Conservation (phyloP, 345 rosid species). For the Physaria fendleri region DNA sequence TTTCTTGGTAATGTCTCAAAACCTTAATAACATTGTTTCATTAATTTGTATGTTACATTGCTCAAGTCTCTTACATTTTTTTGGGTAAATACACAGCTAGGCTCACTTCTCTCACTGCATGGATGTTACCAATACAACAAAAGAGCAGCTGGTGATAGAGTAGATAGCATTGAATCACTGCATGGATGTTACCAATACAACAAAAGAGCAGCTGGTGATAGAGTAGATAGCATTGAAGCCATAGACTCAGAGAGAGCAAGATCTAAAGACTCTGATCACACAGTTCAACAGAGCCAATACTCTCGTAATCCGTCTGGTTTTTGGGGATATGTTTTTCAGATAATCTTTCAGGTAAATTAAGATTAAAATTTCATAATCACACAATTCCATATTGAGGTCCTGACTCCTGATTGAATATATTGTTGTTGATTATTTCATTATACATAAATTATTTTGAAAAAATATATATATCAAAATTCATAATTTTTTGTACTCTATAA, state of each 20-base stretch:
- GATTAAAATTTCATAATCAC: neutral
- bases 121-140: too few relatives aligned
- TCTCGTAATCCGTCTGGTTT: slow-evolving; percentile 50
- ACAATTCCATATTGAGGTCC: neutral
- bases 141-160: too few relatives aligned
- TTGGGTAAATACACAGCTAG: slow-evolving; percentile 64
- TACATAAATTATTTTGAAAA: too few relatives aligned
- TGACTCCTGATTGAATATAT: too few relatives aligned
- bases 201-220: slow-evolving; percentile 56
- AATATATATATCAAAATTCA: too few relatives aligned
- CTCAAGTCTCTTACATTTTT: slow-evolving; percentile 18
- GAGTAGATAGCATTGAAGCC: slow-evolving; percentile 52
- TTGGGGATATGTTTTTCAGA: slow-evolving; percentile 64
- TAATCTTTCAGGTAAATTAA: slow-evolving; percentile 75
- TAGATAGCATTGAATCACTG: too few relatives aligned
- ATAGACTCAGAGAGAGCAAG: slow-evolving; percentile 65
- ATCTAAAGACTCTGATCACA: slow-evolving; percentile 32
- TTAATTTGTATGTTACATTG: neutral
- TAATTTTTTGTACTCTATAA: too few relatives aligned
- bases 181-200: slow-evolving; percentile 71
- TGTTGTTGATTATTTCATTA: too few relatives aligned
- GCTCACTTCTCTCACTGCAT: slow-evolving; percentile 63
- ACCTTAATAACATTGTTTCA: neutral
- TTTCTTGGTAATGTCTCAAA: slow-evolving; percentile 58
- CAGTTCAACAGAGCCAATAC: slow-evolving; percentile 16